phyloP scores from a whole-genome alignment of 306 rosid species.

The Gastrolobium villosum region DNA sequence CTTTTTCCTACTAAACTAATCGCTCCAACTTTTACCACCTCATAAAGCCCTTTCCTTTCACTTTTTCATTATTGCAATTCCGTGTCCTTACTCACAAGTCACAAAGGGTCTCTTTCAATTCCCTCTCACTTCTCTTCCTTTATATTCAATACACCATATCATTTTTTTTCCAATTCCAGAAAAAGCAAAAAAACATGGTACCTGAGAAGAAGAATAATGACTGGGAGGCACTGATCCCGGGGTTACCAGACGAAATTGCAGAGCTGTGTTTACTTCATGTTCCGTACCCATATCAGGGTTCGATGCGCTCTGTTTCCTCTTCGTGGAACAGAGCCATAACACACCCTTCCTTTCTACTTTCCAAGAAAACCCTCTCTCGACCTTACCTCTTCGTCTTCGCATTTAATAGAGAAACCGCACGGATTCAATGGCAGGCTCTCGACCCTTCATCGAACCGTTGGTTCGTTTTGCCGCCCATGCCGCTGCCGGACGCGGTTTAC shows the following conservation, averaged over 20 bases:
- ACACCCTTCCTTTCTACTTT: constrained; percentile 47
- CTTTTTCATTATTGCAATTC: constrained; percentile 14
- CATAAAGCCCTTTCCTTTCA: not conserved
- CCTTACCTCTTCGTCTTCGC: constrained; percentile 67
- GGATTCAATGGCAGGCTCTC: constrained; percentile 67
- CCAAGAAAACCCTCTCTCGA: constrained; percentile 46
- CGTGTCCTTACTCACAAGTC: constrained; percentile 16
- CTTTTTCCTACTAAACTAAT: not conserved
- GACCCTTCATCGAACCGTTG: constrained; percentile 72
- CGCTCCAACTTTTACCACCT: not conserved
- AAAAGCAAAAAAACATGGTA: constrained; percentile 24
- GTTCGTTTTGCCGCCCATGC: constrained; percentile 67
- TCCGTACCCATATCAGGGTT: constrained; percentile 71
- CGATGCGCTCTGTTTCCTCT: constrained; percentile 66
- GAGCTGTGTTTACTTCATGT: constrained; percentile 73
- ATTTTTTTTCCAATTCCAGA: not conserved
- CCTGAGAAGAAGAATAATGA: not conserved
- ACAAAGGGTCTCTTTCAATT: not conserved
- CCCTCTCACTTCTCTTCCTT: not conserved
- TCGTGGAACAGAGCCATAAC: constrained; percentile 71
- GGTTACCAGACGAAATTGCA: constrained; percentile 69
- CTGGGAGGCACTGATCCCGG: constrained; percentile 52
- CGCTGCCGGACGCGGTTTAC: constrained; percentile 26
- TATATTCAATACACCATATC: not conserved
- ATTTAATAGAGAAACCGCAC: constrained; percentile 51